Percentiles rank a stretch among this genome's conserved stretches.
Conservation (phyloP, 257 asterid species). For the Nicotiana tabacum region DNA sequence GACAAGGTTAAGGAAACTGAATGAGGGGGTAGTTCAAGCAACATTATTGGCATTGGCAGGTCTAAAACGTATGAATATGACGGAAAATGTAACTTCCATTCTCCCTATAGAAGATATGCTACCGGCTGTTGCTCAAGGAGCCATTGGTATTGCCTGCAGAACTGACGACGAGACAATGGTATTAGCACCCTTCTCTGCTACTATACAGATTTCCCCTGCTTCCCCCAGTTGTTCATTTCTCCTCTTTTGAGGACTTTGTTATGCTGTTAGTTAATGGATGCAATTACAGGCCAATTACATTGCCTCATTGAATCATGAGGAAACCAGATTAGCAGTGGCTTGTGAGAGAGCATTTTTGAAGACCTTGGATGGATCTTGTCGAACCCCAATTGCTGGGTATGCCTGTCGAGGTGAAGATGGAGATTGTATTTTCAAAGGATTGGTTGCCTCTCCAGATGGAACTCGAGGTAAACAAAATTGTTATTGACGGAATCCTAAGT, state of each 20-base stretch:
- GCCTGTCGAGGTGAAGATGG: slow-evolving; percentile 71
- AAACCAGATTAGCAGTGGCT: slow-evolving; percentile 78
- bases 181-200: slow-evolving; percentile 4
- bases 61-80: slow-evolving; percentile 82
- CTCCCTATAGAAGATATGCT: slow-evolving; percentile 95
- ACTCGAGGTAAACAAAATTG: slow-evolving; percentile 40
- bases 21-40: slow-evolving; percentile 92
- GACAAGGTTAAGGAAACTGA: slow-evolving; percentile 76
- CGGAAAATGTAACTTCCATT: slow-evolving; percentile 60
- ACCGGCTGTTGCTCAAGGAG: slow-evolving; percentile 99
- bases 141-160: slow-evolving; percentile 93
- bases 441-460: slow-evolving; percentile 97
- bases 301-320: slow-evolving; percentile 89
- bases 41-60: slow-evolving; percentile 92
- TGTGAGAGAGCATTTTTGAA: slow-evolving; percentile 90
- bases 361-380: slow-evolving; percentile 85
- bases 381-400: slow-evolving; percentile 94
- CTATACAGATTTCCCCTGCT: not conserved
- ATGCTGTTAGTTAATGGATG: slow-evolving; percentile 7
- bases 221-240: not conserved
- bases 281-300: slow-evolving; percentile 59
- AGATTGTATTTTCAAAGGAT: slow-evolving; percentile 65
- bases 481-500: not conserved
- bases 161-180: slow-evolving; percentile 82
- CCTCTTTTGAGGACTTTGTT: not conserved